Base-by-base conservation (phyloP, 768 basidiomycete genomes). In the Tylopilus subfusipes region DNA sequence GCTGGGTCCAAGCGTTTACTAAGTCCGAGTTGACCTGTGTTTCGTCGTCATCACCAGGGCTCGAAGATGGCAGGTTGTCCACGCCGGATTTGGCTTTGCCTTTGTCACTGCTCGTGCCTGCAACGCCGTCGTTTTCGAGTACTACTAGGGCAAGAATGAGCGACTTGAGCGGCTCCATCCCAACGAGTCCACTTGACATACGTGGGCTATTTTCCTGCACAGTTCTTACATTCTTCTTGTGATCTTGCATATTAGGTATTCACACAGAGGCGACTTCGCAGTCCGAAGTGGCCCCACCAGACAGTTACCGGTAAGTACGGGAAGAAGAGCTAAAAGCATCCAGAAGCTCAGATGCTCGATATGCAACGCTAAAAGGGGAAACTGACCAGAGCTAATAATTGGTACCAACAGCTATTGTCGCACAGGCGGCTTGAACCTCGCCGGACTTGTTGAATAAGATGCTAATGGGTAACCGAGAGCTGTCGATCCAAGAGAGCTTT, bases 1-100 rank as follows among this genome's bases (percentile, higher is more conserved):
- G 61, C 16, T 67, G 56, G 54, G 39, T 65, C 69, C 69, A 70
- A 8, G 45, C 50, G 19, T 33, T 52, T 12, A 71, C 29, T 5
- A 72, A 31, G 14, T 65, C 58, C 1, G 68, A 57, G 4, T 57
- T 49, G 39, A 39, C 10, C 34, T 53, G 48, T 14, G 58, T 12
- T 6, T 69, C 57, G 2, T 50, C 52, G 10, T 59, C 53, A 4
- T 55, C 43, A 1, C 34, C 18, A 18, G 58, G 18, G 19, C 25
- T 29, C 3, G 57, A 19, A 39, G 56, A 2, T n/a, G 42, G 56
- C 7, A 14, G n/a, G 36, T 44, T 47, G 8, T 10, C 38, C 7
- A 12, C 19, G 30, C 22, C 18, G 30, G 62, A 36, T 36, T 60
- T 52, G 14, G 34, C 55, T 45, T 48, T 53, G 30, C 50, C 58